Evolutionary conservation across 805 yeast species (phyloP).

Genomic region (Blastobotrys parvus): DNA sequence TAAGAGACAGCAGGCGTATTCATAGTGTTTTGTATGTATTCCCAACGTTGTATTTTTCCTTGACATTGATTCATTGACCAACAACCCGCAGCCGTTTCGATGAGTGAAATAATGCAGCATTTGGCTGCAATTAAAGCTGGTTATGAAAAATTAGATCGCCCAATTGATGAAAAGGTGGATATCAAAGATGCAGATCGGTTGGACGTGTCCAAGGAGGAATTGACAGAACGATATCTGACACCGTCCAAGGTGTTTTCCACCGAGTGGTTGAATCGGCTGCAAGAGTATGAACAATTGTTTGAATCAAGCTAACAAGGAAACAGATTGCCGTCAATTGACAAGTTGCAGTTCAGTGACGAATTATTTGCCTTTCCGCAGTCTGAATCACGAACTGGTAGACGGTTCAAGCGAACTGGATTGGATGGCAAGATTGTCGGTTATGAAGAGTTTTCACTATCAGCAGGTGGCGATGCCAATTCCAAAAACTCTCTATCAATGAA

Average conservation of each 20-base stretch:
- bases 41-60: neutral
- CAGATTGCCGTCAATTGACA: conserved; percentile 23
- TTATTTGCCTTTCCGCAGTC: conserved; percentile 53
- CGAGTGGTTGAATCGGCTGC: conserved; percentile 64
- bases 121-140: no score
- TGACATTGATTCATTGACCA: no score
- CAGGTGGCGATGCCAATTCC: neutral
- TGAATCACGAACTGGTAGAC: conserved; percentile 52
- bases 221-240: conserved; percentile 41
- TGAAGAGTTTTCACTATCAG: conserved; percentile 46
- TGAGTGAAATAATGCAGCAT: no score
- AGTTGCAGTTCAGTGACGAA: conserved; percentile 34
- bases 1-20: conserved; percentile 76
- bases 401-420: conserved; percentile 69
- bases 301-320: conserved; percentile 8
- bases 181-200: no score
- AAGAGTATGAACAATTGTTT: conserved; percentile 30
- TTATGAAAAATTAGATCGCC: no score
- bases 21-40: neutral
- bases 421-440: conserved; percentile 58
- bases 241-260: conserved; percentile 60
- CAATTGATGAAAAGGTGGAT: no score
- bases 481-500: conserved; percentile 65
- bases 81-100: no score
- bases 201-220: no score